Conservation (phyloP, 768 basidiomycete species). For the Boletellus sp. region DNA sequence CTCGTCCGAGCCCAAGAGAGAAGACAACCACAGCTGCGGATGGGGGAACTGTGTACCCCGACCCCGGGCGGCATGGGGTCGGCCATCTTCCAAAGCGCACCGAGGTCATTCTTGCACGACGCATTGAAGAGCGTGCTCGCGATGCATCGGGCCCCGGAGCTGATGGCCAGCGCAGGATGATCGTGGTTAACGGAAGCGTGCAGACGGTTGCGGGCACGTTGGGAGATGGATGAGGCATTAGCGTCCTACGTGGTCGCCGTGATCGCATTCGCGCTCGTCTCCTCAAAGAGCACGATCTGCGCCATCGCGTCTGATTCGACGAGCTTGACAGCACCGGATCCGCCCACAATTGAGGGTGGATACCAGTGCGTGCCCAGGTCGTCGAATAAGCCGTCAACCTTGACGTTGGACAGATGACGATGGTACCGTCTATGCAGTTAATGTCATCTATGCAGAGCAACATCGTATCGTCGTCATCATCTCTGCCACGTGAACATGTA, state of each 20-base stretch:
- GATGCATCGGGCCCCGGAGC: slow-evolving; percentile 24
- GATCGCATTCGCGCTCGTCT: slow-evolving; percentile 10
- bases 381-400: slow-evolving; percentile 28
- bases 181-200: slow-evolving; percentile 14
- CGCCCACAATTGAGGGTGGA: too few species aligned
- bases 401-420: slow-evolving; percentile 27
- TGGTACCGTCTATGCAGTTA: slow-evolving; percentile 28
- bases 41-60: too few species aligned
- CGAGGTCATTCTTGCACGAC: slow-evolving; percentile 30
- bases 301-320: slow-evolving; percentile 24
- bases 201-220: slow-evolving; percentile 21
- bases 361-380: slow-evolving; percentile 26
- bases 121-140: slow-evolving; percentile 30
- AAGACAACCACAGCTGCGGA: too few species aligned
- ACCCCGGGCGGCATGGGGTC: slow-evolving; percentile 1
- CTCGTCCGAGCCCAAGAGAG: too few species aligned
- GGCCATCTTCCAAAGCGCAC: slow-evolving; percentile 23
- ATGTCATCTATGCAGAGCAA: slow-evolving; percentile 31
- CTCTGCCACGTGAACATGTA: slow-evolving; percentile 29
- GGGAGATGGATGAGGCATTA: slow-evolving; percentile 20
- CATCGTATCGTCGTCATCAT: slow-evolving; percentile 16
- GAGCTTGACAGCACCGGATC: too few species aligned
- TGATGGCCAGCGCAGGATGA: slow-evolving; percentile 21
- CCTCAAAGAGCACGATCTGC: slow-evolving; percentile 27
- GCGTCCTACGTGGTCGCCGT: background rate